These are phyloP conservation scores for Gymnopus androsaceus DNA, from an alignment of 1,284 basidiomycete species.

Conservation along the genomic window DNA sequence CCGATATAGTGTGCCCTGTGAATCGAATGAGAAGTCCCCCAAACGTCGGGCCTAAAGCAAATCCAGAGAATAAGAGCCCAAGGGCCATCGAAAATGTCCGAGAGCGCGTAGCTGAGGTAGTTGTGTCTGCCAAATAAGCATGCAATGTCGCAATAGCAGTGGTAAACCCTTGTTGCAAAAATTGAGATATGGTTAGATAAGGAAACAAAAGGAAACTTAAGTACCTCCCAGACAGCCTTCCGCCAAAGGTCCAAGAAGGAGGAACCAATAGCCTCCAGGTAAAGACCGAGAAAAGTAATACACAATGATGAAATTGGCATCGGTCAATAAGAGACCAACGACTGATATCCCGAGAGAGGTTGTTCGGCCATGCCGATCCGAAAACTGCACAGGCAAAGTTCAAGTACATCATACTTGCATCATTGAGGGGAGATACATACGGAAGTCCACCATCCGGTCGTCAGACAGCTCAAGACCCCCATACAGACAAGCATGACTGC, in stretches of 20 bases:
- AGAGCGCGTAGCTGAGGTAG: slow-evolving; percentile 51
- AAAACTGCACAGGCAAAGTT: slow-evolving; percentile 48
- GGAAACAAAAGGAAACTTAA: slow-evolving; percentile 26
- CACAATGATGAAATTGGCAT: slow-evolving; percentile 70
- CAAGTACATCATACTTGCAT: neutral
- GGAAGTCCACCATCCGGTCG: slow-evolving; percentile 85
- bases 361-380: slow-evolving; percentile 79
- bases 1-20: slow-evolving; percentile 58
- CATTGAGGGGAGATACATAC: slow-evolving; percentile 39
- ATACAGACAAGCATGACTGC: slow-evolving; percentile 64
- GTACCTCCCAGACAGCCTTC: slow-evolving; percentile 85
- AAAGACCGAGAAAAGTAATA: slow-evolving; percentile 57
- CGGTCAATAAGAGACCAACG: slow-evolving; percentile 65
- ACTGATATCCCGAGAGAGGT: slow-evolving; percentile 64
- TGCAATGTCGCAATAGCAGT: slow-evolving; percentile 54
- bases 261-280: slow-evolving; percentile 83
- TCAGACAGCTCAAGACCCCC: slow-evolving; percentile 74
- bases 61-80: slow-evolving; percentile 43
- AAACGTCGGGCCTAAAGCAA: slow-evolving; percentile 55
- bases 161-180: slow-evolving; percentile 45
- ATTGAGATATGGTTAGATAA: neutral
- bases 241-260: slow-evolving; percentile 71
- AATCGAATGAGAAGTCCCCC: slow-evolving; percentile 65
- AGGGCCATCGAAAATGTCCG: slow-evolving; percentile 62
- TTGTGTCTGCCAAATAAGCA: slow-evolving; percentile 66